Evolutionary conservation across 306 rosid genomes (phyloP).

Genomic region (Lablab purpureus): DNA sequence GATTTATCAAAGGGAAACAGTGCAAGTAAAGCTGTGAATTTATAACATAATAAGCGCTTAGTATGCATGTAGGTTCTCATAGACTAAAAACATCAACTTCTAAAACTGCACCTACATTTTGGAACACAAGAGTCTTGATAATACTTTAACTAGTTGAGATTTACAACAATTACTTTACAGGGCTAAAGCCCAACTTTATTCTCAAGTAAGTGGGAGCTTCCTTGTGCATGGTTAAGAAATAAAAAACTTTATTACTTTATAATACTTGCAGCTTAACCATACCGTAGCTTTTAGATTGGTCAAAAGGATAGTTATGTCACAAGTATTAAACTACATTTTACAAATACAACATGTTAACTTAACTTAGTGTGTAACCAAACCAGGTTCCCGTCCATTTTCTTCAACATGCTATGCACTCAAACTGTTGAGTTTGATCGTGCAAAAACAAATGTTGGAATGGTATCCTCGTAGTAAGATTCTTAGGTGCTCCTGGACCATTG

Average conservation of each 20-base stretch:
- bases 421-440: not conserved
- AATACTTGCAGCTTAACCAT: not conserved
- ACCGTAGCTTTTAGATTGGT: not conserved
- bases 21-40: not conserved
- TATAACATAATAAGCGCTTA: not conserved
- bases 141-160: not conserved
- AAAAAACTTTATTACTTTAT: not conserved
- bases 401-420: not conserved
- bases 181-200: not conserved
- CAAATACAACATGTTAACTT: not conserved
- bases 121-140: not conserved
- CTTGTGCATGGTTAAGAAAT: not conserved
- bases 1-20: not conserved
- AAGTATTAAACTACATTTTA: not conserved
- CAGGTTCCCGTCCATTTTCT: slow-evolving; percentile 7
- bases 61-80: not conserved
- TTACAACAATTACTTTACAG: not conserved
- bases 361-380: not conserved
- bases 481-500: not conserved
- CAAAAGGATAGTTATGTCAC: not conserved
- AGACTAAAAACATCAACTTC: not conserved
- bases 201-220: not conserved
- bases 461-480: not conserved
- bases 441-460: slow-evolving; percentile 9
- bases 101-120: not conserved